Conservation (phyloP, 805 yeast species). For the Millerago galiae region DNA sequence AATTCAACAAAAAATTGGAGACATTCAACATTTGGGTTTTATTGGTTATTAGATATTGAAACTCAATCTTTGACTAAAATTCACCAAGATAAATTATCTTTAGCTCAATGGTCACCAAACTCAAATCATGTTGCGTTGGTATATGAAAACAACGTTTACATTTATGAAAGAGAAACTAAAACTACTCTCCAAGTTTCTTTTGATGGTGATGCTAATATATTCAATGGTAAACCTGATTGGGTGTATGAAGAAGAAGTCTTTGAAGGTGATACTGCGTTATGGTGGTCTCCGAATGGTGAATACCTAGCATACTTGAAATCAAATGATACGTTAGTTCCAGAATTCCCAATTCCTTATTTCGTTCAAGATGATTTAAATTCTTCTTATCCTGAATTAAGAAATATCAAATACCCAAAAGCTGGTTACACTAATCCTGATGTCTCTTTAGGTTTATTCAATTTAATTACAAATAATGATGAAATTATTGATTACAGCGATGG, state of each 20-base stretch:
- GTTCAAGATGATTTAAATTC: conserved; percentile 43
- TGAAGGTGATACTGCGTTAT: conserved; percentile 59
- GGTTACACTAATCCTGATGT: conserved; percentile 72
- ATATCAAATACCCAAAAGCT: conserved; percentile 78
- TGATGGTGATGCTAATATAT: conserved; percentile 66
- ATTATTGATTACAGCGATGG: conserved; percentile 38
- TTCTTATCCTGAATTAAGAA: conserved; percentile 53
- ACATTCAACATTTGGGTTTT: conserved; percentile 40
- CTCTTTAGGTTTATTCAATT: conserved; percentile 41
- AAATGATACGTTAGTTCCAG: conserved; percentile 70
- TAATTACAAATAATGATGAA: conserved; percentile 25
- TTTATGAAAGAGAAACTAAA: conserved; percentile 33
- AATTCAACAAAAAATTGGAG: conserved; percentile 56
- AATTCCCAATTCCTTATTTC: conserved; percentile 68
- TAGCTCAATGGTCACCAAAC: conserved; percentile 70
- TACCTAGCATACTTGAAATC: conserved; percentile 57
- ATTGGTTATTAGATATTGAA: conserved; percentile 35
- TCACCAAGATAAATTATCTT: conserved; percentile 29
- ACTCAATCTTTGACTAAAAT: conserved; percentile 20
- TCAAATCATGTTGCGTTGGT: conserved; percentile 64
- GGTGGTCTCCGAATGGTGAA: conserved; percentile 85
- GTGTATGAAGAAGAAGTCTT: conserved; percentile 89
- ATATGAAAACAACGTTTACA: conserved; percentile 59
- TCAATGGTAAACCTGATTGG: conserved; percentile 93
- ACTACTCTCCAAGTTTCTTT: conserved; percentile 41